phyloP scores from a whole-genome alignment of 352 stramenopile species.

The Phytophthora sansomeana region DNA sequence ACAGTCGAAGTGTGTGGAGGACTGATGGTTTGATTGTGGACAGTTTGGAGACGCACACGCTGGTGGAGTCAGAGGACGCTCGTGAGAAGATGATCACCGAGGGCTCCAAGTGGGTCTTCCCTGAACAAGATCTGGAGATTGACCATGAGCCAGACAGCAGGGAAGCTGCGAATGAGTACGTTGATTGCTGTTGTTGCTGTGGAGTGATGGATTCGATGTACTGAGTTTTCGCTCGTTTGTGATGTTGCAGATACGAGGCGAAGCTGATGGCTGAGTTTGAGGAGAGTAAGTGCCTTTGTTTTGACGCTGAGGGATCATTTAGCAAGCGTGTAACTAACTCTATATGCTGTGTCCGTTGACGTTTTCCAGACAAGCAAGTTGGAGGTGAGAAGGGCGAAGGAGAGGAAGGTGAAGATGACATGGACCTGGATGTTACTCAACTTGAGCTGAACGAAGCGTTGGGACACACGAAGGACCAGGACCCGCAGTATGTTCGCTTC shows the following conservation, averaged over 20 bases:
- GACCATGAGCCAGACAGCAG: slow-evolving; percentile 74
- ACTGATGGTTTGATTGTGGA: not conserved
- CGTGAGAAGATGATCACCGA: slow-evolving; percentile 45
- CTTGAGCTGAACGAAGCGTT: slow-evolving; percentile 79
- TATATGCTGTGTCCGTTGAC: not conserved
- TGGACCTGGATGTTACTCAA: slow-evolving; percentile 79
- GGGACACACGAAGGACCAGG: slow-evolving; percentile 63
- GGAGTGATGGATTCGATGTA: not conserved
- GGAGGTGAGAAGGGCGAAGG: slow-evolving; percentile 16
- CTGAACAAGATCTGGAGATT: slow-evolving; percentile 79
- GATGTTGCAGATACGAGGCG: slow-evolving; percentile 48
- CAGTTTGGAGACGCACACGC: slow-evolving; percentile 44
- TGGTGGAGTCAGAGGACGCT: slow-evolving; percentile 51
- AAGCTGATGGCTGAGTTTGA: slow-evolving; percentile 81
- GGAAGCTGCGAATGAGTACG: slow-evolving; percentile 67
- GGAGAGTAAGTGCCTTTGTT: slow-evolving; percentile 44
- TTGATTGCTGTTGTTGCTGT: not conserved
- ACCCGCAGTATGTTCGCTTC: slow-evolving; percentile 84
- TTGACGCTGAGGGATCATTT: not conserved
- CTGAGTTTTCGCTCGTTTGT: slow-evolving; percentile 15
- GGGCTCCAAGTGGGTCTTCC: slow-evolving; percentile 82
- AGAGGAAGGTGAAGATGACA: slow-evolving; percentile 70
- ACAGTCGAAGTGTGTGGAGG: not conserved
- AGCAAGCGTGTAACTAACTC: not conserved
- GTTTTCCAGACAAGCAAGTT: slow-evolving; percentile 19